Percentiles rank a stretch among this genome's conserved stretches.
phyloP scores from a whole-genome alignment of 495 filamentous ascomycete genomes.

The Massariosphaeria phaeospora region DNA sequence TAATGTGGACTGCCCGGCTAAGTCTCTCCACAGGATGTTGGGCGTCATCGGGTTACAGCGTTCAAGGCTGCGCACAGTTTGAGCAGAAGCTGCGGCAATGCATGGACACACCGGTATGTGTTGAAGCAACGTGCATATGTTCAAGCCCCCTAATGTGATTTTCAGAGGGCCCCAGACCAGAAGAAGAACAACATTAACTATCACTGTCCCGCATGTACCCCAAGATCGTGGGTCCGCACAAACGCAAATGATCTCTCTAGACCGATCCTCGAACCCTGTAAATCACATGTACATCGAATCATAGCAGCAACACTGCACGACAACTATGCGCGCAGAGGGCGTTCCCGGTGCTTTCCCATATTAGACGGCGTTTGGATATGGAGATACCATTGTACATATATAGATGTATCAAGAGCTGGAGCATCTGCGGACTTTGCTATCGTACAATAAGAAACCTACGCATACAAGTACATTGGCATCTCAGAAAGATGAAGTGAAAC shows the following conservation, averaged over 20 bases:
- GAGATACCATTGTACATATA: slow-evolving; percentile 4
- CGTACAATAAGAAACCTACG: no score
- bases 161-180: slow-evolving; percentile 57
- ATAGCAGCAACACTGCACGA: not conserved
- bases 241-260: slow-evolving; percentile 53
- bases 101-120: slow-evolving; percentile 78
- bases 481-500: no score
- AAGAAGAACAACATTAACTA: slow-evolving; percentile 91
- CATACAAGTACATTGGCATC: no score
- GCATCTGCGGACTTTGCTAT: no score
- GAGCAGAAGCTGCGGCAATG: slow-evolving; percentile 81
- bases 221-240: slow-evolving; percentile 65
- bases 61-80: slow-evolving; percentile 69
- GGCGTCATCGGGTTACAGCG: slow-evolving; percentile 77
- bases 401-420: no score
- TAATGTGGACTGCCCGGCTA: not conserved
- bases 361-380: slow-evolving; percentile 1
- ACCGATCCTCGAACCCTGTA: slow-evolving; percentile 8
- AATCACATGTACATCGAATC: slow-evolving; percentile 43
- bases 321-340: not conserved
- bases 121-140: no score
- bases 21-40: slow-evolving; percentile 66
- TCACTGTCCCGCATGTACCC: slow-evolving; percentile 84
- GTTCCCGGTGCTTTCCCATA: not conserved
- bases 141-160: no score